Percentiles rank a stretch among this genome's conserved stretches.
Evolutionary conservation across 352 stramenopile genomes (phyloP).

Genomic region (Pythium pectinolyticum): DNA sequence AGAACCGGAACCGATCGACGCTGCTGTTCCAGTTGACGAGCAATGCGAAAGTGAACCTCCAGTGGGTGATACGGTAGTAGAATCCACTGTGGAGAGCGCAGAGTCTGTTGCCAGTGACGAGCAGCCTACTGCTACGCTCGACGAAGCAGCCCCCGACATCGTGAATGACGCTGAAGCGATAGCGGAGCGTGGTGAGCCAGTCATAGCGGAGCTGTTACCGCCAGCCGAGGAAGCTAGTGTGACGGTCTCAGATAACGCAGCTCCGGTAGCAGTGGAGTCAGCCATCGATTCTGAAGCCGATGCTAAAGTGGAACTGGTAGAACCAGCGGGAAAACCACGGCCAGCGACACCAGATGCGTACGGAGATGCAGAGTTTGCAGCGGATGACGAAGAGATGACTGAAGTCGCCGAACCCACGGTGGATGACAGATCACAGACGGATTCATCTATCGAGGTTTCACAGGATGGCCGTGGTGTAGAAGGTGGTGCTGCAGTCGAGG

Average conservation of each 20-base stretch:
- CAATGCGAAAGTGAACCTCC: not conserved
- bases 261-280: not conserved
- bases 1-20: not conserved
- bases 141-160: no score
- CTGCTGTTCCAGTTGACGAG: not conserved
- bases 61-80: not conserved
- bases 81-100: not conserved
- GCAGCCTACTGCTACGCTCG: no score
- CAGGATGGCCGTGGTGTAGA: no score
- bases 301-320: not conserved
- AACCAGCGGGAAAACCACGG: not conserved
- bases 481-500: no score
- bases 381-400: not conserved
- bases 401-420: no score
- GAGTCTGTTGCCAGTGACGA: no score
- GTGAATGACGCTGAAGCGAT: no score
- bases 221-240: not conserved
- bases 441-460: no score
- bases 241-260: not conserved
- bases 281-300: not conserved
- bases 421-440: no score
- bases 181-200: no score
- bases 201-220: no score
- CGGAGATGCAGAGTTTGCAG: not conserved
- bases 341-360: not conserved